These are phyloP conservation scores for Zanthoxylum bungeanum DNA, from an alignment of 345 rosid genomes.

Conservation along the genomic window DNA sequence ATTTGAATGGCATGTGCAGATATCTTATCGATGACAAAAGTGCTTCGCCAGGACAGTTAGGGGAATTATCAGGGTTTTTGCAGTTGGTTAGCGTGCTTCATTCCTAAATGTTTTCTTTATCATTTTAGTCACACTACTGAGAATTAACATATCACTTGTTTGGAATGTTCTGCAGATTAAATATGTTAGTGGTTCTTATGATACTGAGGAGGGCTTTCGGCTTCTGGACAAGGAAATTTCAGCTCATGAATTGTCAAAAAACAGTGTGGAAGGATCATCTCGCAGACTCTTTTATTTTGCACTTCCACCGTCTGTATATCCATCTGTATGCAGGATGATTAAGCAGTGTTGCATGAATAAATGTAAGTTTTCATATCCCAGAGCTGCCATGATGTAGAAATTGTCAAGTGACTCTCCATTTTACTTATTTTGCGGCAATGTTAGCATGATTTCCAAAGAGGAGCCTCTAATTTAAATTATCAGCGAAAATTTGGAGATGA, in stretches of 20 bases:
- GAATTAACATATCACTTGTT: slow-evolving; percentile 9
- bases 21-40: slow-evolving; percentile 58
- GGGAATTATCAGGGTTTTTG: slow-evolving; percentile 59
- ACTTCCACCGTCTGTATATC: slow-evolving; percentile 96
- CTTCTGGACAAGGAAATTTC: slow-evolving; percentile 69
- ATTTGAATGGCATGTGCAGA: slow-evolving; percentile 38
- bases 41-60: slow-evolving; percentile 42
- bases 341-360: slow-evolving; percentile 74
- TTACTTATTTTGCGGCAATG: background rate
- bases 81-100: slow-evolving; percentile 60
- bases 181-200: slow-evolving; percentile 90
- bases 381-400: background rate
- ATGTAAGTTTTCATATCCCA: slow-evolving; percentile 57
- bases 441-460: background rate
- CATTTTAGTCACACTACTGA: background rate
- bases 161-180: slow-evolving; percentile 57
- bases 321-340: slow-evolving; percentile 91
- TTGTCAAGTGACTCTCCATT: background rate
- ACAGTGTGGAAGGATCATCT: slow-evolving; percentile 64
- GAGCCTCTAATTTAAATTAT: background rate
- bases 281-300: slow-evolving; percentile 92
- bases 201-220: slow-evolving; percentile 73
- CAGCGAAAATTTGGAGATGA: background rate
- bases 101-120: slow-evolving; percentile 1
- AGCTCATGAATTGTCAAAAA: slow-evolving; percentile 65